Percentiles rank a stretch among this genome's conserved stretches.
phyloP scores from a whole-genome alignment of 768 basidiomycete species.

The Gautieria morchelliformis region DNA sequence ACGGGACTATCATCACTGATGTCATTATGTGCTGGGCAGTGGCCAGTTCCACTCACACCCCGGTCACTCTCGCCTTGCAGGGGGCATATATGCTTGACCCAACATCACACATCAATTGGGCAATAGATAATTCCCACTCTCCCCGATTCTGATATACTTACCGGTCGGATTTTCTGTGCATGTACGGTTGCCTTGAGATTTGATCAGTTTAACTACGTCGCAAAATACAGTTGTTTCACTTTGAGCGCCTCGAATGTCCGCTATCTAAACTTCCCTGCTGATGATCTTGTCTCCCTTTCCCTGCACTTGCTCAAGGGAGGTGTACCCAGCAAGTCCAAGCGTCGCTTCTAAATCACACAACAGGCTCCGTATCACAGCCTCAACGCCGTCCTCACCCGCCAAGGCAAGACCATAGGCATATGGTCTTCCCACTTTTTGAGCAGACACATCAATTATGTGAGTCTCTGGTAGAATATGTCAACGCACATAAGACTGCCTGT shows the following conservation, averaged over 20 bases:
- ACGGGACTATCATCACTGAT: too few species aligned
- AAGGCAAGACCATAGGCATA: conserved; percentile 65
- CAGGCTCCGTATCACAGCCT: conserved; percentile 59
- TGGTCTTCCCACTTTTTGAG: conserved; percentile 53
- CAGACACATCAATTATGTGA: not conserved
- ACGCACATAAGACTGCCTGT: conserved; percentile 65
- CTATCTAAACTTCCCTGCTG: conserved; percentile 24
- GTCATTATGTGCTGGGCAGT: too few species aligned
- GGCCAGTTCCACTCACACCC: too few species aligned
- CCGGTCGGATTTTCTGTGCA: too few species aligned
- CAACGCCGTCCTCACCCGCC: conserved; percentile 64
- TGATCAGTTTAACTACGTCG: too few species aligned
- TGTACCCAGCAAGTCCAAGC: conserved; percentile 54
- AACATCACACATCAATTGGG: too few species aligned
- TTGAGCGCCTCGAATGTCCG: not conserved
- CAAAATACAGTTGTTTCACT: too few species aligned
- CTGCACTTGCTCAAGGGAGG: conserved; percentile 48
- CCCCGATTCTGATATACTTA: too few species aligned
- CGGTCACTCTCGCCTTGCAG: too few species aligned
- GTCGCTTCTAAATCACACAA: conserved; percentile 61
- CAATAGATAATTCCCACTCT: too few species aligned
- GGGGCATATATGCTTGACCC: too few species aligned
- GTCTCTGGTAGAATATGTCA: not conserved
- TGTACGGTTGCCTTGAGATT: too few species aligned
- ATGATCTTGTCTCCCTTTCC: conserved; percentile 47